Conservation (phyloP, 495 filamentous ascomycete genomes). For the Cenococcum geophilum region DNA sequence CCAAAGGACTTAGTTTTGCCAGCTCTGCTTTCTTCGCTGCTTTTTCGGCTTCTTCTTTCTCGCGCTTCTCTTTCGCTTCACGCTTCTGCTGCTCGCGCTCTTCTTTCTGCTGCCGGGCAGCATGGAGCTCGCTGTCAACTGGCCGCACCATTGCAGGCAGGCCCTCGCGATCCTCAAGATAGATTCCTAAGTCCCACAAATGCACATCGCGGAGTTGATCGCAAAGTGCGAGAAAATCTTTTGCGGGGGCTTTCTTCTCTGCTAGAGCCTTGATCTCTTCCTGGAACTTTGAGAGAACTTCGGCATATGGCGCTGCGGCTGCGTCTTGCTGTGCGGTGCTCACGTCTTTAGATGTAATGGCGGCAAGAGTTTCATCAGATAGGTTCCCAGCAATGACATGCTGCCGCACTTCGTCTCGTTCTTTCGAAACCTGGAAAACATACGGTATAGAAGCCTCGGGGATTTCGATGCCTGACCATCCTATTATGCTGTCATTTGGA, state of each 20-base stretch:
- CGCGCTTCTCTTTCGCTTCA: constrained; percentile 57
- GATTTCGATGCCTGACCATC: constrained; percentile 73
- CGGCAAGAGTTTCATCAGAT: constrained; percentile 13
- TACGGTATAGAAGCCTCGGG: constrained; percentile 43
- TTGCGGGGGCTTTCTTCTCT: constrained; percentile 31
- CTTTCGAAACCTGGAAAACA: constrained; percentile 33
- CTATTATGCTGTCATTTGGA: constrained; percentile 57
- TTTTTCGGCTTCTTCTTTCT: constrained; percentile 47
- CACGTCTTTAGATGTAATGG: constrained; percentile 17
- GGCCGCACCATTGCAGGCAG: constrained; percentile 75
- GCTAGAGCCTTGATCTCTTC: constrained; percentile 29
- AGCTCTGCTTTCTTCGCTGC: constrained; percentile 57
- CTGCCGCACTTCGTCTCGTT: constrained; percentile 37
- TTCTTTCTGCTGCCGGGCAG: constrained; percentile 65
- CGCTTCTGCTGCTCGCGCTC: constrained; percentile 49
- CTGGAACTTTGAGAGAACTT: constrained; percentile 36
- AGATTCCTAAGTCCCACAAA: constrained; percentile 72
- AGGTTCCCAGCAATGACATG: constrained; percentile 30
- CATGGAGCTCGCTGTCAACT: constrained; percentile 64
- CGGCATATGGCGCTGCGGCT: constrained; percentile 29
- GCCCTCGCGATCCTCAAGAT: constrained; percentile 77
- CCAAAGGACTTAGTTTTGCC: constrained; percentile 52
- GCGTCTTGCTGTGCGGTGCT: constrained; percentile 16
- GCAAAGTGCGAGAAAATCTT: constrained; percentile 50
- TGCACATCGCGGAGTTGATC: constrained; percentile 74